Base-by-base conservation (phyloP, 1,284 basidiomycete species). In the Microbotryomycetes sp. region DNA sequence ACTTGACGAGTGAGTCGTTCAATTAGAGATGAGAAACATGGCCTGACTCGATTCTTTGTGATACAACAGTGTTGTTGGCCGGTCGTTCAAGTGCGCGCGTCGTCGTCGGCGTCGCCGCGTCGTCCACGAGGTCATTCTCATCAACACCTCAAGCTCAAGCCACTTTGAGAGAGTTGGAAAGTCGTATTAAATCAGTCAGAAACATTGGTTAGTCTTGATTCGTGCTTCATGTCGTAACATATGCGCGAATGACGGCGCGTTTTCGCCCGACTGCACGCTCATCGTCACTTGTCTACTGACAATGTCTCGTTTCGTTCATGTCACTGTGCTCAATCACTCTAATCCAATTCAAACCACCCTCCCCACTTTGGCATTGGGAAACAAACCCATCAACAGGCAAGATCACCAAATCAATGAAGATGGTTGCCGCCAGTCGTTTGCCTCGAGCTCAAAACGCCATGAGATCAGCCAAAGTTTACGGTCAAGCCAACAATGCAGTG, bases 81-180 rank as follows among this genome's bases (percentile, higher is more conserved):
- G 36, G 36, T 42, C 36, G 73, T 19, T 19, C 9, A 42, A 42
- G 72, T 66, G 75, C 73, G 62, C 73, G 74, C 59, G 81, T 80
- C 58, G 75, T 79, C 60, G 81, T 83, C 77, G 81, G 82, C 62
- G 75, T 80, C 63, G 80, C 81, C 72, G 79, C 57, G 9, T n/a
- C 49, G 42, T 49, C 56, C 45, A 58, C 59, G 48, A 83, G 77
- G 81, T 82, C 83, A 71, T 84, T 81, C 55, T 84, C 86, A 50
- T 74, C 80, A 68, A 80, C 81, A 75, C 84, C 87, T 71, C 84
- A 87, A 70, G 91, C 92, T 77, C 92, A 93, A 89, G 93, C 92
- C 54, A 97, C 94, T 63, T 86, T 98, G 71, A 87, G 92, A 75
- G 94, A 98, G 81, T 89, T 97, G 74, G 96, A 98, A 81, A 79